These are phyloP conservation scores for Leccinum sublutescens DNA, from an alignment of 768 basidiomycete genomes.

Conservation along the genomic window DNA sequence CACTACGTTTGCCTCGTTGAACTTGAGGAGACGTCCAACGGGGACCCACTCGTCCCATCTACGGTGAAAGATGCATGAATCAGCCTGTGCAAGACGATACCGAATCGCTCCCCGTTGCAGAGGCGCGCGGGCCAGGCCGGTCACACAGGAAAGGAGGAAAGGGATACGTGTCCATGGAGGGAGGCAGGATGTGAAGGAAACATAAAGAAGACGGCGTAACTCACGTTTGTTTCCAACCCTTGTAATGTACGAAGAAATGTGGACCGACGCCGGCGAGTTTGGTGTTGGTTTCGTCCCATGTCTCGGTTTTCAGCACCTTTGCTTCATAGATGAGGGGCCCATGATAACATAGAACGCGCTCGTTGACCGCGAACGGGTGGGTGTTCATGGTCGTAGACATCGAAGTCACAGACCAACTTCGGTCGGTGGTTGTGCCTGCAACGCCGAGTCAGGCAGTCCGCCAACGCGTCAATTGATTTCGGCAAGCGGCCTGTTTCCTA, in stretches of 20 bases:
- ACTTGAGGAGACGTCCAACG: slow-evolving; percentile 73
- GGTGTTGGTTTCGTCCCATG: slow-evolving; percentile 62
- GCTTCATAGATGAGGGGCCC: slow-evolving; percentile 96
- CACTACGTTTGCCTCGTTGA: slow-evolving; percentile 75
- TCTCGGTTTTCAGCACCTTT: slow-evolving; percentile 74
- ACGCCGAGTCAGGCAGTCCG: no score
- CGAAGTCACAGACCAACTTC: no score
- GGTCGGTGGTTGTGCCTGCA: no score
- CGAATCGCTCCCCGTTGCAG: neutral
- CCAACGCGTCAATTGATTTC: no score
- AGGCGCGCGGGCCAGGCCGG: neutral
- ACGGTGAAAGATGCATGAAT: neutral
- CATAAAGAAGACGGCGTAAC: slow-evolving; percentile 22
- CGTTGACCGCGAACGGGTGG: slow-evolving; percentile 53
- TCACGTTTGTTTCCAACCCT: slow-evolving; percentile 98
- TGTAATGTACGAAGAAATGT: slow-evolving; percentile 97
- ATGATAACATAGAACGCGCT: slow-evolving; percentile 91
- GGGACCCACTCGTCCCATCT: slow-evolving; percentile 66
- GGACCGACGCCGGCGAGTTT: slow-evolving; percentile 62
- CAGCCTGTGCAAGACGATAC: neutral
- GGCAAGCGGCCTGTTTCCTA: no score
- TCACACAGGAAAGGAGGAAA: neutral
- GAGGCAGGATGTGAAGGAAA: neutral
- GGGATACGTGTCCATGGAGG: neutral
- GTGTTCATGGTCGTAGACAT: slow-evolving; percentile 14